phyloP scores from a whole-genome alignment of 257 asterid species.

The Salvia hispanica region DNA sequence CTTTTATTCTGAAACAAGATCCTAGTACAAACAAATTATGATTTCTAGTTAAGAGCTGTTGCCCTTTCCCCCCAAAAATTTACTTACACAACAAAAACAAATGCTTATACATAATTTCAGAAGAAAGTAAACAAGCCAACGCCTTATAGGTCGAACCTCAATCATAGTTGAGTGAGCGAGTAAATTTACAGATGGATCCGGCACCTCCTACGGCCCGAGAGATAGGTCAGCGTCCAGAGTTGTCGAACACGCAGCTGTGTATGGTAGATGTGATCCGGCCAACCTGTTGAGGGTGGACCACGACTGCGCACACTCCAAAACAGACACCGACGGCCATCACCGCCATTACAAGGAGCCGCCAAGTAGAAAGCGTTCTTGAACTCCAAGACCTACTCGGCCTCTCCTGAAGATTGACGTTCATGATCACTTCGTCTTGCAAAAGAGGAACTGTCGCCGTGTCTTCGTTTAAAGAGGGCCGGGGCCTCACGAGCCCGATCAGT shows the following conservation, averaged over 20 bases:
- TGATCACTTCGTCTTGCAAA: constrained; percentile 49
- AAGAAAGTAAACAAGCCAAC: background rate
- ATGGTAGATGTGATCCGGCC: constrained; percentile 58
- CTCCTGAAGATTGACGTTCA: constrained; percentile 45
- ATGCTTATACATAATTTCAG: background rate
- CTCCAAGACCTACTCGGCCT: constrained; percentile 45
- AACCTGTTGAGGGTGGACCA: constrained; percentile 66
- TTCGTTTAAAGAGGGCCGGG: constrained; percentile 32
- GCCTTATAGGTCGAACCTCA: background rate
- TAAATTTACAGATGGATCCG: constrained; percentile 23
- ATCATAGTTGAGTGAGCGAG: background rate
- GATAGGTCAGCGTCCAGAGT: background rate
- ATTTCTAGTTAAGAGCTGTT: background rate
- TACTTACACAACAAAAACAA: background rate
- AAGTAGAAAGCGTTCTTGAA: constrained; percentile 38
- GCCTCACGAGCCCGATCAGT: constrained; percentile 24
- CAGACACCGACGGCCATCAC: constrained; percentile 59
- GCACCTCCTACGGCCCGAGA: background rate
- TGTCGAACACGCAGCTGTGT: constrained; percentile 58
- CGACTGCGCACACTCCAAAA: constrained; percentile 64
- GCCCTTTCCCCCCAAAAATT: background rate
- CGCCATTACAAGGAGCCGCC: constrained; percentile 50
- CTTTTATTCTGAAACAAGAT: background rate
- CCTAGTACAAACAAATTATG: constrained; percentile 9
- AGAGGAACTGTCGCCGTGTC: constrained; percentile 58